Conservation (phyloP, 169 alveolate species). For the Plasmodium knowlesi region DNA sequence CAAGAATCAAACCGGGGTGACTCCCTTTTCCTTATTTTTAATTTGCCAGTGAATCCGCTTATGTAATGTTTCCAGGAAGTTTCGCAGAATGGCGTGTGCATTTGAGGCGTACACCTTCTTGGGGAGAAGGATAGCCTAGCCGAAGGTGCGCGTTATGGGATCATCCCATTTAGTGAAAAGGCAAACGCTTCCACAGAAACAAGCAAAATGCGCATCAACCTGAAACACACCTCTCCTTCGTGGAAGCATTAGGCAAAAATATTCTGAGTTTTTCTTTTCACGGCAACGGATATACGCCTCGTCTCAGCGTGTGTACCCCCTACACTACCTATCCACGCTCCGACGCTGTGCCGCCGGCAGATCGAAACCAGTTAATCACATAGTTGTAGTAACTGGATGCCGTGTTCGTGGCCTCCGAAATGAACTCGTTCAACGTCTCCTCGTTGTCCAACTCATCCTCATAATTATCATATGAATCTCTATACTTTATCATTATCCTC, state of each 20-base stretch:
- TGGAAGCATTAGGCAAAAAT: background rate
- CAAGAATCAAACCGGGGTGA: background rate
- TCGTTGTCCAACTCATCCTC: constrained; percentile 43
- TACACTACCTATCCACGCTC: background rate
- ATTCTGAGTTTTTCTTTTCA: too few relatives aligned
- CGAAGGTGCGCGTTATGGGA: background rate
- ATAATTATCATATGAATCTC: constrained; percentile 49
- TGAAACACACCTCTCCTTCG: background rate
- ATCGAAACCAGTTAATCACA: constrained; percentile 68
- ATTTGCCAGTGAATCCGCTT: background rate
- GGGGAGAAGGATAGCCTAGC: background rate
- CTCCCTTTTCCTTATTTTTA: background rate
- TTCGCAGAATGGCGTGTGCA: background rate
- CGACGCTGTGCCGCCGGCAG: constrained; percentile 5
- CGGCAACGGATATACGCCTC: too few relatives aligned
- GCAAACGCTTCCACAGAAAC: background rate
- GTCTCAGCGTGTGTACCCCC: background rate
- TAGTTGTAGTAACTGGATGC: constrained; percentile 64
- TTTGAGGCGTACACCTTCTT: background rate
- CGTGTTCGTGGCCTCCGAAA: constrained; percentile 68
- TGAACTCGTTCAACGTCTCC: constrained; percentile 47
- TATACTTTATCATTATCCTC: constrained; percentile 59
- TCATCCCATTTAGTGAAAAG: background rate
- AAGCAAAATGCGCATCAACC: background rate
- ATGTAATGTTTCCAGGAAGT: too few relatives aligned